A percentile compares a stretch with the other conserved stretches of the same genome.
Evolutionary conservation across 2,329 filamentous ascomycete genomes (phyloP).

Genomic region (Aspergillus transmontanensis): DNA sequence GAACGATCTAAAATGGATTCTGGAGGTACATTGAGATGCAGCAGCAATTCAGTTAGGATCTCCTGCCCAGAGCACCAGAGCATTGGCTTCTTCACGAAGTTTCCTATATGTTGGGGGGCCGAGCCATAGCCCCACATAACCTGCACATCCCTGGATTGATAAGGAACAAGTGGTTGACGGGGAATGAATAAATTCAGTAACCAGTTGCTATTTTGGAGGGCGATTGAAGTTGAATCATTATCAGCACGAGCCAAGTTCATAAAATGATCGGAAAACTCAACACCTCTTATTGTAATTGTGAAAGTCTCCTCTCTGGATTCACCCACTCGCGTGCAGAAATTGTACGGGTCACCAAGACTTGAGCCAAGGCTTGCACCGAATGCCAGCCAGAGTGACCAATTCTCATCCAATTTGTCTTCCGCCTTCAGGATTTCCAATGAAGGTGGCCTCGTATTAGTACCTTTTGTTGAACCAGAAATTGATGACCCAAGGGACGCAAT

Average conservation of each 20-base stretch:
- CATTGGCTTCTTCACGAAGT: constrained; percentile 44
- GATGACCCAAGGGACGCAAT: no score
- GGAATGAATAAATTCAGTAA: constrained; percentile 42
- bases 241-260: constrained; percentile 1
- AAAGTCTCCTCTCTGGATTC: constrained; percentile 42
- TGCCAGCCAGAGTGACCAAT: neutral
- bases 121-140: constrained; percentile 46
- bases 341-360: no score
- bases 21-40: constrained; percentile 38
- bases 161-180: constrained; percentile 44
- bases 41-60: constrained; percentile 40
- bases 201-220: constrained; percentile 42
- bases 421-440: neutral
- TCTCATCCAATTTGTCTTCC: neutral
- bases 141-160: constrained; percentile 34
- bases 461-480: no score
- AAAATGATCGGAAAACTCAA: constrained; percentile 28
- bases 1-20: constrained; percentile 25
- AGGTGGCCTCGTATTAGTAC: neutral
- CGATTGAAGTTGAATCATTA: constrained; percentile 30
- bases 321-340: neutral
- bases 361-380: neutral
- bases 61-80: constrained; percentile 41
- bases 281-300: constrained; percentile 39
- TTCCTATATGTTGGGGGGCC: constrained; percentile 35